These are phyloP conservation scores for Fonsecaea pedrosoi DNA, from an alignment of 2,329 filamentous ascomycete genomes.

Conservation along the genomic window DNA sequence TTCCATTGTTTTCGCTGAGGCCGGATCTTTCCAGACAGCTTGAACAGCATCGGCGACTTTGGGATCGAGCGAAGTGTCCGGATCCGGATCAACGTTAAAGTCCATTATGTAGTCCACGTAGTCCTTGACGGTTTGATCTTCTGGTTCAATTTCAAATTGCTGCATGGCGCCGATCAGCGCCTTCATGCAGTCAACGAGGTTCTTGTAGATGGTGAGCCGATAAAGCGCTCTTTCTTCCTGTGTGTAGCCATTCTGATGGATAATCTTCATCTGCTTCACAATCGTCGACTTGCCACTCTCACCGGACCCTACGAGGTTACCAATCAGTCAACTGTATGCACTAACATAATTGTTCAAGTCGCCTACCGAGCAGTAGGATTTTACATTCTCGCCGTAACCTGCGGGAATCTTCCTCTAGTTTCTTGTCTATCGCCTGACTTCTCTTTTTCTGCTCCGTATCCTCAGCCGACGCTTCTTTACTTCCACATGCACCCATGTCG, in stretches of 20 bases:
- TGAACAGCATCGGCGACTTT: conserved; percentile 83
- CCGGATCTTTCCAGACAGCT: conserved; percentile 88
- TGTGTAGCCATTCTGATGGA: conserved; percentile 96
- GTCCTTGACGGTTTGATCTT: conserved; percentile 72
- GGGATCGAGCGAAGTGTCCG: conserved; percentile 80
- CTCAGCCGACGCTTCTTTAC: conserved; percentile 72
- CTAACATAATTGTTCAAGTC: conserved; percentile 21
- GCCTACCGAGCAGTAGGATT: conserved; percentile 86
- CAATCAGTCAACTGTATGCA: conserved; percentile 28
- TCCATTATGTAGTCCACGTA: conserved; percentile 81
- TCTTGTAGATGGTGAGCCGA: conserved; percentile 96
- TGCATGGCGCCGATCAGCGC: conserved; percentile 89
- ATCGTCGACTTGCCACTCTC: conserved; percentile 99
- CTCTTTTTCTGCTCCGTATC: conserved; percentile 93
- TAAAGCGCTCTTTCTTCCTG: conserved; percentile 93
- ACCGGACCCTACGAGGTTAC: conserved; percentile 73
- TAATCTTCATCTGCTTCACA: conserved; percentile 99
- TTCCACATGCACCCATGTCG: conserved; percentile 91
- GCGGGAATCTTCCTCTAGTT: conserved; percentile 91
- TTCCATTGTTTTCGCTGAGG: conserved; percentile 81
- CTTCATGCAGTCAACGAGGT: conserved; percentile 95
- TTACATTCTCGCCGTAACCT: conserved; percentile 97
- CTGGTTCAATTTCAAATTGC: conserved; percentile 85
- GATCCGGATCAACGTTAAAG: conserved; percentile 89
- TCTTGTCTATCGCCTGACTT: conserved; percentile 93